Evolutionary conservation across 306 rosid species (phyloP), one percentile per base, ranked within the genome.

Genomic region (Sophora flavescens): DNA sequence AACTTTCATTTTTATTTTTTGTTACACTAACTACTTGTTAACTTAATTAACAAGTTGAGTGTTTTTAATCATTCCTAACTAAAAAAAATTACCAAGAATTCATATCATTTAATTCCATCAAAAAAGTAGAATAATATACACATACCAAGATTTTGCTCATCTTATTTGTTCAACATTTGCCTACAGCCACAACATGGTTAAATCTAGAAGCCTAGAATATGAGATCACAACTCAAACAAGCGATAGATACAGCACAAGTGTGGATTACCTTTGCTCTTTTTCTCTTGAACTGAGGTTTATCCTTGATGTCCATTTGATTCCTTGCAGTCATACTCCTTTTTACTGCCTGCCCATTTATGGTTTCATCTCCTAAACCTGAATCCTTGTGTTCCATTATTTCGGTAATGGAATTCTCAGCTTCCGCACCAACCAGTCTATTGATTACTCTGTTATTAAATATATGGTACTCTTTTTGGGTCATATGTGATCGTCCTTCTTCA

Each of bases 201-300:
- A 77, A 26, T 51, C 51, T 74, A 74, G 15, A 76, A 67, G n/a
- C 66, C 59, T 75, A 28, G 18, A 54, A 59, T 41, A 32, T 26
- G 66, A 38, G 66, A 65, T 12, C 18, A 44, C 44, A 65, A 50
- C 16, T 59, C 1, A 22, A 71, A 18, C 36, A 15, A 66, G 60
- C 42, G 48, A 71, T 6, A 61, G 14, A 54, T 63, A 68, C 30
- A 16, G 57, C 8, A 66, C 4, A 32, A 73, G 32, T 8, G 28
- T 68, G 59, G 51, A 78, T 38, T 22, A 87, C 97, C 97, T 93
- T 93, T 41, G 96, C 88, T 78, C 33, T 91, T 84, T 87, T 93
- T 81, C 93, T 88, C 87, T 93, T 91, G 80, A 90, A 91, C 73
- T 85, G 90, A 74, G 83, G 87, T 84, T 72, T 87, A 75, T 91